Evolutionary conservation across 2,329 filamentous ascomycete species (phyloP), one percentile per base, ranked within the genome.

Genomic region (Colletotrichum incanum): DNA sequence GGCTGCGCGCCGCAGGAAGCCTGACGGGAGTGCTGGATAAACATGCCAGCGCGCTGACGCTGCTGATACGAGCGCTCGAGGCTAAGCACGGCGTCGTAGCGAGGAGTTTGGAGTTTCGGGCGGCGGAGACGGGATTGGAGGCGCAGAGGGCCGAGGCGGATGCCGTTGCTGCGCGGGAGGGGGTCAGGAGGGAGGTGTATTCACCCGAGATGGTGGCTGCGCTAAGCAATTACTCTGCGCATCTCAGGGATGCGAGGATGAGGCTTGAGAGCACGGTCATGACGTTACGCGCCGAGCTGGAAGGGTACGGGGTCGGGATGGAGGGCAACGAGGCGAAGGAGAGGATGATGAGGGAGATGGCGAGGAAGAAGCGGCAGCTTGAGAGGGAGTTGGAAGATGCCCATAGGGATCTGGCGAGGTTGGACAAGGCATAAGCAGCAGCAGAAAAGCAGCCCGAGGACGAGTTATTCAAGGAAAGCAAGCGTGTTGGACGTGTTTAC

Each of bases 61-160:
- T 81, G 20, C 83, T 90, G 1, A 77, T 90, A n/a, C 84, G 84
- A 65, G 77, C 83, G 2, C 83, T 91, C 1, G 89, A 91, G 73
- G 82, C 84, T 2, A 90, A 90, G 75, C 88, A 90, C 77, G 86
- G 86, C 39, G 81, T 85, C 26, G 80, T 88, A 5, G 86, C 88
- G 1, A 83, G 86, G 5, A 85, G 82, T 18, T 81, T 89, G 2
- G 86, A 87, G 75, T 83, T 89, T n/a, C 83, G 84, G 50, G 87
- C 88, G 34, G 77, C 82, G 2, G 82, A 86, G 43, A 81, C 85
- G 1, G 79, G 83, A 0, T 80, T 88, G 1, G 78, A 81, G 5
- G 86, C 88, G 1, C 82, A 84, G 66, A 77, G 79, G 20, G 82
- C 83, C 54, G 82, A 85, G 37, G 75, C 80, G 16, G 83, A 86